These are phyloP conservation scores for Termitomyces sp. DNA, from an alignment of 768 basidiomycete genomes.

Conservation along the genomic window DNA sequence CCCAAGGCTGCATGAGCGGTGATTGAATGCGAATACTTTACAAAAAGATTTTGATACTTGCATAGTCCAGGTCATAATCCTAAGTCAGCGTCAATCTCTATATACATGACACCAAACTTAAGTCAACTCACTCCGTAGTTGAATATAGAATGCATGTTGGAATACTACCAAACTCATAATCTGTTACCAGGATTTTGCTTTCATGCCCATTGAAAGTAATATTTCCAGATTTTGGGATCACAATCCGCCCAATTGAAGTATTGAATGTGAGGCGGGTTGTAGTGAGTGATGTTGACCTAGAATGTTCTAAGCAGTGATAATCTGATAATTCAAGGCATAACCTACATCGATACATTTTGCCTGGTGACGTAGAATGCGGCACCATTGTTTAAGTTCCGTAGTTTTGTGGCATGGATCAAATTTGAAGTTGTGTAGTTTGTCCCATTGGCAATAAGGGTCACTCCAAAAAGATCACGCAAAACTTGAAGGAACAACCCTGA, in stretches of 20 bases:
- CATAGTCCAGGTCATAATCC: slow-evolving; percentile 55
- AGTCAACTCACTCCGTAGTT: slow-evolving; percentile 36
- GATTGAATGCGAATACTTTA: not conserved
- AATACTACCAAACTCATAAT: slow-evolving; percentile 38
- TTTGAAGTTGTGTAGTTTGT: slow-evolving; percentile 43
- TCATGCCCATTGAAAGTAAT: slow-evolving; percentile 42
- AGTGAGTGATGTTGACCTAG: slow-evolving; percentile 38
- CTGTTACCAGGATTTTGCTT: slow-evolving; percentile 45
- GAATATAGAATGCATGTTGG: slow-evolving; percentile 36
- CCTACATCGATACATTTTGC: slow-evolving; percentile 39
- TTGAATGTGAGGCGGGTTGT: slow-evolving; percentile 37
- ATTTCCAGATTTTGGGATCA: slow-evolving; percentile 32
- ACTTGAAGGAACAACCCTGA: slow-evolving; percentile 49
- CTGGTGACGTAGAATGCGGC: slow-evolving; percentile 47
- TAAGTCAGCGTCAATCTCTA: slow-evolving; percentile 11
- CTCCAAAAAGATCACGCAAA: slow-evolving; percentile 40
- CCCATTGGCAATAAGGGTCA: slow-evolving; percentile 42
- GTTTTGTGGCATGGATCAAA: slow-evolving; percentile 40
- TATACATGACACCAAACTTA: not conserved
- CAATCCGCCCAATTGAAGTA: slow-evolving; percentile 34
- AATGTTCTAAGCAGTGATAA: not conserved
- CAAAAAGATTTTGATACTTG: slow-evolving; percentile 17
- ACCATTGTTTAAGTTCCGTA: slow-evolving; percentile 39
- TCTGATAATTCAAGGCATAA: not conserved
- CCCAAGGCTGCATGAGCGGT: slow-evolving; percentile 28